Conservation (phyloP, 2,329 filamentous ascomycete species). For the Pestalotiopsis sp. region DNA sequence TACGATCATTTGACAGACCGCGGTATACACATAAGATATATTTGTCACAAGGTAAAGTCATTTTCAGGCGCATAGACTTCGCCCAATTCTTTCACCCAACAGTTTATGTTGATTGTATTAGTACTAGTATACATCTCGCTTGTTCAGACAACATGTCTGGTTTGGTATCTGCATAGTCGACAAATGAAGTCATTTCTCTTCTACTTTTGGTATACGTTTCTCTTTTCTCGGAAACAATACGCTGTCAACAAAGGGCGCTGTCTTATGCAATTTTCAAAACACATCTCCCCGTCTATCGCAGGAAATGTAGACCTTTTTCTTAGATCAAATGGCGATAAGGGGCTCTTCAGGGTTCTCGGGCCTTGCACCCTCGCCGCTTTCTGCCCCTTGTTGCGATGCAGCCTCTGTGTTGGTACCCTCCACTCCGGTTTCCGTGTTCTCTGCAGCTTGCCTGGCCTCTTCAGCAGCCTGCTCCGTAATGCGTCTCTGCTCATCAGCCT, state of each 20-base stretch:
- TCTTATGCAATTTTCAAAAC: not conserved
- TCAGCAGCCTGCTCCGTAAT: not conserved
- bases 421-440: not conserved
- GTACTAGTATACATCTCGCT: not conserved
- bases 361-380: not conserved
- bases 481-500: not conserved
- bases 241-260: not conserved
- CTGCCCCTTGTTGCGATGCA: not conserved
- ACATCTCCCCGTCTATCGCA: not conserved
- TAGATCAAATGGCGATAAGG: constrained; percentile 5
- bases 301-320: not conserved
- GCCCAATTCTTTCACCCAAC: too few relatives aligned
- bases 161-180: not conserved
- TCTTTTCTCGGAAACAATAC: not conserved
- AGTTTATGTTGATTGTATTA: too few relatives aligned
- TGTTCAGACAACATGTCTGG: not conserved
- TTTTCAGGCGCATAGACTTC: too few relatives aligned
- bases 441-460: not conserved
- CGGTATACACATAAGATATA: too few relatives aligned
- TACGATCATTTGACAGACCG: too few relatives aligned
- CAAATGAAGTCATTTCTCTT: not conserved
- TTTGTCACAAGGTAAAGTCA: too few relatives aligned
- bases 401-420: not conserved
- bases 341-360: not conserved
- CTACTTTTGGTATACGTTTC: not conserved